Base-by-base conservation (phyloP, 1,139 yeast species). In the Kurtzmaniella quercitrusa region DNA sequence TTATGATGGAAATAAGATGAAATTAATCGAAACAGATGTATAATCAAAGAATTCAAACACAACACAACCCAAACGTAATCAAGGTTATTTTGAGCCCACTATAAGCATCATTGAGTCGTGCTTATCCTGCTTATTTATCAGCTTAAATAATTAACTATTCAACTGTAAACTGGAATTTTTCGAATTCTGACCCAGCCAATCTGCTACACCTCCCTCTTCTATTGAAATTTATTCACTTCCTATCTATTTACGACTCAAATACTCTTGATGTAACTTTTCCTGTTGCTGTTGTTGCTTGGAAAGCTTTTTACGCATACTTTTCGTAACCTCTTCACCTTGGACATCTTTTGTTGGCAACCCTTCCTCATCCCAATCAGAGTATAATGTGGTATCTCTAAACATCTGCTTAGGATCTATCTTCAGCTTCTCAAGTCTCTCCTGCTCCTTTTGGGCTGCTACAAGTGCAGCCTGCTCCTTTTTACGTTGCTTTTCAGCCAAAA, bases 291-390 rank as follows among this genome's bases (percentile, higher is more conserved):
- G 81, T 58, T 77, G 85, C 66, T 93, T 93, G 48, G 71, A 65
- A 52, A 91, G 71, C 66, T 91, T 91, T 76, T 93, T 93, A 49
- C 73, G 73, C 71, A 83, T 81, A 60, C 96, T 86, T 69, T 93
- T 93, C 42, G 95, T 77, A n/a, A 91, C 75, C 46, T 90, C 95
- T 55, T 83, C 89, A 9, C 98, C 98, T 14, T 79, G 80, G 37
- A 66, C 73, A 50, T 84, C 90, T 58, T 81, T 82, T 1, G 81
- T 73, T 14, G 99, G 99, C 19, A 93, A 48, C 1, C 99, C 99
- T 34, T 73, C 66, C 25, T 76, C 91, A 58, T 93, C 98, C 87
- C 94, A 93, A 56, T 79, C 86, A 8, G 79, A 65, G 60, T 79
- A 93, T 44, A 77, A 70, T 4, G 59, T 46, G n/a, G 53, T 48